Evolutionary conservation across 1,284 basidiomycete genomes (phyloP).

Genomic region (Athelia sp.): DNA sequence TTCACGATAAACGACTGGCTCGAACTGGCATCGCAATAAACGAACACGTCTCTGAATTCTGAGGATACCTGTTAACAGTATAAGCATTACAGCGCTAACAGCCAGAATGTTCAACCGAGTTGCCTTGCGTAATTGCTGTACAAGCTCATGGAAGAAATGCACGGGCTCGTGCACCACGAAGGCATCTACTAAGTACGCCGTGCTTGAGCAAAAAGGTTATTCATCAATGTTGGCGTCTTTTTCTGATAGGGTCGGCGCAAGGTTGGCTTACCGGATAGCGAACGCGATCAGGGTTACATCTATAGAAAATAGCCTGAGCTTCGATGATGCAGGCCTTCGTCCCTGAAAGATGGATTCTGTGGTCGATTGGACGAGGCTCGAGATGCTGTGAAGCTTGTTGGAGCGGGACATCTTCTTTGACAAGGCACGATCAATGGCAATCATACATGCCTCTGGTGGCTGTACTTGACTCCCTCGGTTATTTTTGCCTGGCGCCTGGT

Average conservation of each 20-base stretch:
- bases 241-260: neutral
- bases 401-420: too few relatives aligned
- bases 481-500: too few relatives aligned
- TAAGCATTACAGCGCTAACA: neutral
- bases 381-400: too few relatives aligned
- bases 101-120: slow-evolving; percentile 3
- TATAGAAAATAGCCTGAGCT: neutral
- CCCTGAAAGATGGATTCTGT: too few relatives aligned
- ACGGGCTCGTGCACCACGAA: slow-evolving; percentile 20
- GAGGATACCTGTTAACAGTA: slow-evolving; percentile 11
- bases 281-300: neutral
- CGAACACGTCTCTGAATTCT: slow-evolving; percentile 29
- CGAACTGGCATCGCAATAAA: slow-evolving; percentile 34
- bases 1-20: slow-evolving; percentile 43
- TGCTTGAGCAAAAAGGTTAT: slow-evolving; percentile 15
- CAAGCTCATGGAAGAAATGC: slow-evolving; percentile 18
- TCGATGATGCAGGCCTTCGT: neutral
- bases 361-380: too few relatives aligned
- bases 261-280: neutral
- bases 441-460: too few relatives aligned
- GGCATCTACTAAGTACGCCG: slow-evolving; percentile 37
- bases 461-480: too few relatives aligned
- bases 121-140: slow-evolving; percentile 27
- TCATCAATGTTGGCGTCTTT: neutral
- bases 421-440: too few relatives aligned